Percentiles rank a stretch among this genome's conserved stretches.
Evolutionary conservation across 176 grass and related monocot genomes (phyloP).

Genomic region (Triticum urartu): DNA sequence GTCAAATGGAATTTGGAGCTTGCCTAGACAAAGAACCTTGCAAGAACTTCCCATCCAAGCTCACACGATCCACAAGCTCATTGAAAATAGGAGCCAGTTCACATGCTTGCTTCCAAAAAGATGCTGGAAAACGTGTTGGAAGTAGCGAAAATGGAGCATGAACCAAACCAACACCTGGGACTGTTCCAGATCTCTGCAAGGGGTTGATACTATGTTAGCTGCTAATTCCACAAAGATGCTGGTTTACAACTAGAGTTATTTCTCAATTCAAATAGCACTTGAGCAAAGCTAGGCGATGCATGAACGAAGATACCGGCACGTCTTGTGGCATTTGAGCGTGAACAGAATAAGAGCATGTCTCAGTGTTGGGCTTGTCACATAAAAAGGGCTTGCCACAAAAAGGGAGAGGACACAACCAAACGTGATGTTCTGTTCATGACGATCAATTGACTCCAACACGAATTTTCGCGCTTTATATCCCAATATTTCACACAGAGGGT

Average conservation of each 20-base stretch:
- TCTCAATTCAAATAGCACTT: background rate
- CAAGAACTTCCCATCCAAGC: constrained; percentile 82
- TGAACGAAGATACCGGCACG: background rate
- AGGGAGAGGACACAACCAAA: background rate
- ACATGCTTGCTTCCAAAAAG: constrained; percentile 70
- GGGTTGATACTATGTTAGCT: background rate
- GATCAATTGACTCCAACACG: background rate
- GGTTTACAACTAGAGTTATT: background rate
- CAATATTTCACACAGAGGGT: background rate
- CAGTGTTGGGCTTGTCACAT: background rate
- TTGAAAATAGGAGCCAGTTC: constrained; percentile 86
- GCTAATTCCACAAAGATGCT: background rate
- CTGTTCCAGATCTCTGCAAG: constrained; percentile 77
- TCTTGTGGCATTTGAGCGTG: background rate
- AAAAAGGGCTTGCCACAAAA: background rate
- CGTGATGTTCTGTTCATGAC: background rate
- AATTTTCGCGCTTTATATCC: background rate
- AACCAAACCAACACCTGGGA: constrained; percentile 82
- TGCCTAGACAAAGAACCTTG: constrained; percentile 82
- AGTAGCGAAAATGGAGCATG: constrained; percentile 79
- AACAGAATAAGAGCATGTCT: background rate
- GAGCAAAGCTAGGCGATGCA: background rate
- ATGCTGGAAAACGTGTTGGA: constrained; percentile 49
- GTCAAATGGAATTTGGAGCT: background rate
- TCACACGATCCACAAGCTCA: constrained; percentile 88